These are phyloP conservation scores for Dryas octopetala DNA, from an alignment of 306 rosid genomes.

Conservation along the genomic window DNA sequence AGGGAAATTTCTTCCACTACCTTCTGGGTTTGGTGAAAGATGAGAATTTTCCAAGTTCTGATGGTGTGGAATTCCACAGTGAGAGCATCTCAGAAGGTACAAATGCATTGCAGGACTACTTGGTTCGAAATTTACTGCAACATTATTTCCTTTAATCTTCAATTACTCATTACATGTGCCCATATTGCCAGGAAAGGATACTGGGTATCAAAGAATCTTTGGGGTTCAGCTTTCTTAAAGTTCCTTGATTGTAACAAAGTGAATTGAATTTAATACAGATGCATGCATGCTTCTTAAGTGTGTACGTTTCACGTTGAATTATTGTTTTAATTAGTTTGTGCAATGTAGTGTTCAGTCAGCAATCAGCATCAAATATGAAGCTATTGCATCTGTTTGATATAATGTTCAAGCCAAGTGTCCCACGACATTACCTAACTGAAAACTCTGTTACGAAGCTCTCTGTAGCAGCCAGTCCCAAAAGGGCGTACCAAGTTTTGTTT, in stretches of 20 bases:
- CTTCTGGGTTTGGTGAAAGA: not conserved
- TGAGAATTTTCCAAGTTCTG: not conserved
- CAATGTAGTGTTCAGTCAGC: no score
- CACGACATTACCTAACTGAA: not conserved
- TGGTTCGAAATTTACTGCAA: not conserved
- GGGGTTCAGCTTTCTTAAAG: no score
- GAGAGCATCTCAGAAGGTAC: not conserved
- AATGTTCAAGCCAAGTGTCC: not conserved
- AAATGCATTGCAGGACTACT: not conserved
- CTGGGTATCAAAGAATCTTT: no score
- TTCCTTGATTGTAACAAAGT: no score
- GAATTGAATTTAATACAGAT: no score
- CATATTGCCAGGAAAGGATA: no score
- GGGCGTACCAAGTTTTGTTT: not conserved
- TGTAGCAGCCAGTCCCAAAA: not conserved
- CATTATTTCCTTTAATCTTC: no score
- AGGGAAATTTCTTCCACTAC: not conserved
- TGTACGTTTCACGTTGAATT: no score
- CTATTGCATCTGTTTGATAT: not conserved
- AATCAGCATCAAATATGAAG: not conserved
- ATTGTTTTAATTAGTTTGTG: no score
- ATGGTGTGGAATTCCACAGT: constrained; percentile 1
- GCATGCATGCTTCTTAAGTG: no score
- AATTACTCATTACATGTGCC: not conserved
- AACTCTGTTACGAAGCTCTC: not conserved